These are phyloP conservation scores for Thelephora terrestris DNA, from an alignment of 1,284 basidiomycete genomes.

Conservation along the genomic window DNA sequence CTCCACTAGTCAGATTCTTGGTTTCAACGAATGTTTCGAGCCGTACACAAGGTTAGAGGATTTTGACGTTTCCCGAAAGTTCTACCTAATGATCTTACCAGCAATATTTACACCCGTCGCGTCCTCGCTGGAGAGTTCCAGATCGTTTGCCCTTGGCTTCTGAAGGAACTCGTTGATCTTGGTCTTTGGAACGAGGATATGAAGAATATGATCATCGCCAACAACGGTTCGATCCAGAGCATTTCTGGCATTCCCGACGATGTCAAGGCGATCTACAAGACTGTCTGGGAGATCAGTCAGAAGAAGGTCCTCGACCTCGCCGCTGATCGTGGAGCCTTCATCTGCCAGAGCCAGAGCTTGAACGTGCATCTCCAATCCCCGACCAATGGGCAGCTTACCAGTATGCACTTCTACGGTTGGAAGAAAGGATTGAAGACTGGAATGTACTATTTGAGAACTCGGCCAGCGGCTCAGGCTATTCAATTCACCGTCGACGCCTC, in stretches of 20 bases:
- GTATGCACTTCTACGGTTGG: conserved; percentile 99
- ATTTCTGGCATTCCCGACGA: conserved; percentile 81
- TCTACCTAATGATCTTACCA: conserved; percentile 20
- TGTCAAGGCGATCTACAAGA: conserved; percentile 96
- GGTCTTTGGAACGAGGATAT: conserved; percentile 97
- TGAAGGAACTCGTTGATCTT: conserved; percentile 93
- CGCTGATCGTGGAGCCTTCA: conserved; percentile 97
- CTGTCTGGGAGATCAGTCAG: conserved; percentile 99
- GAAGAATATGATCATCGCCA: conserved; percentile 99
- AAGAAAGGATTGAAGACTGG: conserved; percentile 99
- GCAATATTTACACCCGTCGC: conserved; percentile 98
- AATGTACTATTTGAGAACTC: conserved; percentile 94
- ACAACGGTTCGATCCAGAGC: conserved; percentile 92
- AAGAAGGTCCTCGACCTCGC: conserved; percentile 98
- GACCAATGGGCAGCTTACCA: conserved; percentile 89
- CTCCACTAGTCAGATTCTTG: conserved; percentile 96
- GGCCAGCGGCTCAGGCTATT: conserved; percentile 91
- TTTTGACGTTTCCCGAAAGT: conserved; percentile 5
- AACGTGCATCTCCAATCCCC: conserved; percentile 93
- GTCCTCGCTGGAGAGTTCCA: conserved; percentile 99
- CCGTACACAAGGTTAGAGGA: conserved; percentile 81
- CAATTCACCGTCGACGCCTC: conserved; percentile 95
- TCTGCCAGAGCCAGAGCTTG: conserved; percentile 88
- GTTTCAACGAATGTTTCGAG: conserved; percentile 98
- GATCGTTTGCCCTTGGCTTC: conserved; percentile 96